Conservation (phyloP, 164 flowering plant species). For the Stephania cephalantha region DNA sequence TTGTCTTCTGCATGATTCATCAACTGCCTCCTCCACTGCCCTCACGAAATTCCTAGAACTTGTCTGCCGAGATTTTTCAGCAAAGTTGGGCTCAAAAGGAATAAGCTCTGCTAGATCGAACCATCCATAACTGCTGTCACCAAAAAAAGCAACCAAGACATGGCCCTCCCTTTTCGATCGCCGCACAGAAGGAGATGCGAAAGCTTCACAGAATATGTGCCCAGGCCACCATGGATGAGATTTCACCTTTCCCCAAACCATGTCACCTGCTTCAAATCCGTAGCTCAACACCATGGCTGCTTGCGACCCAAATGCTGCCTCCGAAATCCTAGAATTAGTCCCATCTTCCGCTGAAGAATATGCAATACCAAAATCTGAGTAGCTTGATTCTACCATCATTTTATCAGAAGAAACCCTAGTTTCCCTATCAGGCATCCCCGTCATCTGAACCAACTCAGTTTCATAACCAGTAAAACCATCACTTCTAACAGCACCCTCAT, state of each 20-base stretch:
- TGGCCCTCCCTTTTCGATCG: conserved; percentile 59
- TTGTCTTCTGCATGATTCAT: conserved; percentile 69
- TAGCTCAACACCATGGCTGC: conserved; percentile 4
- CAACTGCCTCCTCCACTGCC: conserved; percentile 93
- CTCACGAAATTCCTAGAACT: conserved; percentile 47
- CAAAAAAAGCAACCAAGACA: conserved; percentile 91
- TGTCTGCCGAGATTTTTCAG: conserved; percentile 73
- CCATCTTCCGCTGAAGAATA: conserved; percentile 13
- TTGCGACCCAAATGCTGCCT: conserved; percentile 12
- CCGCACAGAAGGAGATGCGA: conserved; percentile 66
- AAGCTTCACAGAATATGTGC: conserved; percentile 61
- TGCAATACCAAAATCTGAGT: conserved; percentile 1
- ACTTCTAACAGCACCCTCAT: neutral
- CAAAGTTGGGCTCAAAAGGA: conserved; percentile 61
- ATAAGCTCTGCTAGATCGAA: conserved; percentile 78
- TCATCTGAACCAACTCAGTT: neutral
- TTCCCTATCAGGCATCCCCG: neutral
- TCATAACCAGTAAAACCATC: conserved; percentile 3
- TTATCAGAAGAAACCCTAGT: neutral
- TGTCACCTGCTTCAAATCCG: conserved; percentile 38
- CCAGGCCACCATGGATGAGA: conserved; percentile 99
- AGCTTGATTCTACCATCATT: neutral
- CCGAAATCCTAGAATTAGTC: neutral
- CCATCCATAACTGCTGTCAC: conserved; percentile 99
- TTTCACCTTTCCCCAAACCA: conserved; percentile 98